Evolutionary conservation across 768 basidiomycete species (phyloP).

Genomic region (Coprinellus micaceus): DNA sequence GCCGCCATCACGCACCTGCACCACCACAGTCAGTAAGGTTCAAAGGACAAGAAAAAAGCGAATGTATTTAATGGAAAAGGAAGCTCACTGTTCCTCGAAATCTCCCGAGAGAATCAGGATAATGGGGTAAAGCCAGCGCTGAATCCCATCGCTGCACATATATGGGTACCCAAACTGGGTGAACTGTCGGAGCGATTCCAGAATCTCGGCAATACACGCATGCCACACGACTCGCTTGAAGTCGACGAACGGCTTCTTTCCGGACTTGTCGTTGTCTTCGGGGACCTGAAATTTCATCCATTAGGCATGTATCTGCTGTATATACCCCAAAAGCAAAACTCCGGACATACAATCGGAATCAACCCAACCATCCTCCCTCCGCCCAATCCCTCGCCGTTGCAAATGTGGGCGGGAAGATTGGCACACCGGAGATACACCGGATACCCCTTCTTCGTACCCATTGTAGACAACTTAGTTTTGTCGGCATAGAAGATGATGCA

Average conservation of each 20-base stretch:
- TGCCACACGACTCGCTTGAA: slow-evolving; percentile 39
- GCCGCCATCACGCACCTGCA: slow-evolving; percentile 34
- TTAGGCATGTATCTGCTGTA: too few species aligned
- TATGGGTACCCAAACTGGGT: not conserved
- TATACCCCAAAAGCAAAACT: too few species aligned
- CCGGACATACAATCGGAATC: slow-evolving; percentile 36
- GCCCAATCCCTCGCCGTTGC: slow-evolving; percentile 30
- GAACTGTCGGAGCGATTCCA: not conserved
- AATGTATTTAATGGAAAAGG: too few species aligned
- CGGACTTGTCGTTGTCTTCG: slow-evolving; percentile 27
- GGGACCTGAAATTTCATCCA: slow-evolving; percentile 24
- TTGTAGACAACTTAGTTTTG: slow-evolving; percentile 33
- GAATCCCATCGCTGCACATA: slow-evolving; percentile 15
- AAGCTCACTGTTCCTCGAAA: slow-evolving; percentile 43
- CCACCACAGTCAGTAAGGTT: not conserved
- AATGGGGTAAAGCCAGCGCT: slow-evolving; percentile 29
- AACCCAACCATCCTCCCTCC: slow-evolving; percentile 35
- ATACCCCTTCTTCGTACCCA: slow-evolving; percentile 32
- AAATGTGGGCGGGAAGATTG: slow-evolving; percentile 28
- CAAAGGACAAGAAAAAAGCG: not conserved
- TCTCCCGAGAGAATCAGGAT: slow-evolving; percentile 38
- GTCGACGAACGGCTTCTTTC: slow-evolving; percentile 26
- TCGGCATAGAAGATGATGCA: slow-evolving; percentile 35
- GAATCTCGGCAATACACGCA: not conserved
- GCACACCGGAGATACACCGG: slow-evolving; percentile 30